Evolutionary conservation across 257 asterid species (phyloP), one percentile per base, ranked within the genome.

Genomic region (Verbena officinalis): DNA sequence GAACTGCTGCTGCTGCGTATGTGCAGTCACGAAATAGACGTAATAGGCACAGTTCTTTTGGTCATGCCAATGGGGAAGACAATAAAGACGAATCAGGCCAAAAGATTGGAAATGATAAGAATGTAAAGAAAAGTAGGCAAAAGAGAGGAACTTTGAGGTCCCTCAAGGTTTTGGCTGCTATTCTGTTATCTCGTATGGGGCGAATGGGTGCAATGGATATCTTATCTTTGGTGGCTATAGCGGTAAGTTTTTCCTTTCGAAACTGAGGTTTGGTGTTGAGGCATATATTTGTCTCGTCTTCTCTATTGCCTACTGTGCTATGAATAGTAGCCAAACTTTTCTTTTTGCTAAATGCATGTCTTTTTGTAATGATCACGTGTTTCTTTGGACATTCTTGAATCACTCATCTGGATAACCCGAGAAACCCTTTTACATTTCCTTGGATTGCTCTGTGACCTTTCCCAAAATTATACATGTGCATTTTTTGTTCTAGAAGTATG

Each of bases 101-200:
- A 69, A 64, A 71, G 51, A 65, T n/a, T 54, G 90, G 80, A 59
- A 83, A 72, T 45, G 84, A 84, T 65, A 83, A 36, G 68, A 70
- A 73, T 67, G 89, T 80, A 34, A 90, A 77, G 72, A 86, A 80
- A 71, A 83, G 88, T 75, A 80, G 86, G 84, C 95, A 80, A 76
- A 88, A 75, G 78, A 81, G 81, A 79, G 98, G 95, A 74, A 88
- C 86, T 71, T 77, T 90, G 81, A 80, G 87, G 80, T 88, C 99
- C 38, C 90, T 90, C 65, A 92, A 94, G 77, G 84, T 90, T 75
- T 81, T 94, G 82, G 89, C 88, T 46, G 95, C 95, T 70, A 83
- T 94, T 79, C 83, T 94, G 70, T 73, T 86, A 77, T 88, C 99
- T 75, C 90, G 86, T 65, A 74, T 88, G 85, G 97, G 99, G 57